phyloP scores from a whole-genome alignment of 495 filamentous ascomycete genomes.

The Poronia punctata region DNA sequence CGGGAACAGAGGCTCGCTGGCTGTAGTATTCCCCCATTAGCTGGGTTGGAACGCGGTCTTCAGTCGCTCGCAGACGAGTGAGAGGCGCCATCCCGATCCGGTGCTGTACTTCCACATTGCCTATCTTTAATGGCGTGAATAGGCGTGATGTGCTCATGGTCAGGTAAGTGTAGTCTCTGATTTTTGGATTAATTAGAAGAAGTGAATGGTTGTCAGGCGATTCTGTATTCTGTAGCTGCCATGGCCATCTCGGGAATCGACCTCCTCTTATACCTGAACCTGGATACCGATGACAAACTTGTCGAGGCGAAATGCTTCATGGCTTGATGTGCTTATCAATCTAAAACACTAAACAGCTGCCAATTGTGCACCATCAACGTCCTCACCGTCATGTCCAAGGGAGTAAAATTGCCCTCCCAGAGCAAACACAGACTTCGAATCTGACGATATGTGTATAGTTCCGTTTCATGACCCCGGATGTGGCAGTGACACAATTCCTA shows the following conservation, averaged over 20 bases:
- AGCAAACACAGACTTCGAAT: background rate
- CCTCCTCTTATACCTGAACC: no score
- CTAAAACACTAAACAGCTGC: no score
- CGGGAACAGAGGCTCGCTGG: constrained; percentile 50
- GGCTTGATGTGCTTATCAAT: no score
- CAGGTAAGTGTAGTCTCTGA: background rate
- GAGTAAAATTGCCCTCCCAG: background rate
- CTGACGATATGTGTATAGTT: no score
- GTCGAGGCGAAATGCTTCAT: no score
- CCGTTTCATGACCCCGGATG: constrained; percentile 4
- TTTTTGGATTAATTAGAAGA: background rate
- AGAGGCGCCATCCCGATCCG: constrained; percentile 37
- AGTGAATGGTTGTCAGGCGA: background rate
- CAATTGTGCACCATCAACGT: no score
- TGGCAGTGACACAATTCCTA: constrained; percentile 10
- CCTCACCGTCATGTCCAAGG: no score
- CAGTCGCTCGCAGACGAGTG: constrained; percentile 38
- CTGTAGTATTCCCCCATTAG: constrained; percentile 48
- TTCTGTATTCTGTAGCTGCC: no score
- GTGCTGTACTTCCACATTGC: constrained; percentile 28
- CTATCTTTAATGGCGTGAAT: constrained; percentile 34
- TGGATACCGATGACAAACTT: no score
- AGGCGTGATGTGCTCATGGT: constrained; percentile 7
- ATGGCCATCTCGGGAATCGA: no score
- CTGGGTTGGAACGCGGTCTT: constrained; percentile 40